Base-by-base conservation (phyloP, 108 stramenopile species). In the Cyclostephanos tholiformis region DNA sequence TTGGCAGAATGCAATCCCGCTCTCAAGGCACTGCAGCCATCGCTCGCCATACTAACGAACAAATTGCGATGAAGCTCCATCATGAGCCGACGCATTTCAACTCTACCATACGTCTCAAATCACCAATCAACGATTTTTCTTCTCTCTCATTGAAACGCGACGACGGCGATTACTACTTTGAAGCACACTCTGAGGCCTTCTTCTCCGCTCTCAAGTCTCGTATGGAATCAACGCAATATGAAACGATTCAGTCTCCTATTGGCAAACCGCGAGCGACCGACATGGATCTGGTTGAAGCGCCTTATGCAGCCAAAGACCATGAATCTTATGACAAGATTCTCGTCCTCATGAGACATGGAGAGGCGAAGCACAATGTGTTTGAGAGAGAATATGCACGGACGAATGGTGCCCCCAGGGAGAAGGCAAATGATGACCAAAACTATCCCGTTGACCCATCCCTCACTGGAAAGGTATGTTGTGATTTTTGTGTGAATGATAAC, bases 291-390 rank as follows among this genome's bases (percentile, higher is more conserved):
- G 53, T 76, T 6, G 74, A 81, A 67, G 70, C 80, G 19, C 61
- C 79, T 1, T 19, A 67, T 49, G 77, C 77, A 8, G 77, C 59
- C 11, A 69, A 22, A n/a, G 82, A 82, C 35, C 39, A 39, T 3
- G 77, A 78, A 65, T 74, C 76, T 56, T 77, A 68, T 51, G 82
- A 82, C 22, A 82, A 82, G 52, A 74, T 82, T 19, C 49, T 82
- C 8, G 63, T 82, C 43, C 63, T 82, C 38, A 68, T 82, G 72
- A 44, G 75, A 27, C 82, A 82, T 46, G 77, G 82, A 26, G 82
- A 82, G 23, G 76, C 77, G 11, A 63, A 78, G 72, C 82, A 82
- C 55, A 63, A 82, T 39, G 53, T 52, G 13, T 82, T 82, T 48
- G 77, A 82, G 65, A 69, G 82, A 17, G 63, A 76, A 44, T 82